These are phyloP conservation scores for Dictyostelium capitatum DNA, from an alignment of 78 protist genomes.

Conservation along the genomic window DNA sequence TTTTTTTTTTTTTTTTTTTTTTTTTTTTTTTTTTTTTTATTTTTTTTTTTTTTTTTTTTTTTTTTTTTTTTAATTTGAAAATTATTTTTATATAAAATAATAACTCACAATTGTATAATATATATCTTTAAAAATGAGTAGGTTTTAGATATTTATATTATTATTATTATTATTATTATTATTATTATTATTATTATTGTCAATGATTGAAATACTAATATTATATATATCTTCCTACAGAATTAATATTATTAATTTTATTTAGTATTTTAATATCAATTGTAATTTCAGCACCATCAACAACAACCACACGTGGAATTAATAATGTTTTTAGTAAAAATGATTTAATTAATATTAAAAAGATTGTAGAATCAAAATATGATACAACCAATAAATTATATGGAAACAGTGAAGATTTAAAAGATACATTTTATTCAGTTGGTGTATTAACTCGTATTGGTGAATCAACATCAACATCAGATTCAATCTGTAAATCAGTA, in stretches of 20 bases:
- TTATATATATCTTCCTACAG: too few relatives aligned
- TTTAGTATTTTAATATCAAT: constrained; percentile 14
- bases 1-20: too few relatives aligned
- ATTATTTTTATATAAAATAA: too few relatives aligned
- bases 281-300: constrained; percentile 16
- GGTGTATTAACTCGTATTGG: constrained; percentile 63
- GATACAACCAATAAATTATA: neutral
- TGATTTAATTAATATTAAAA: neutral
- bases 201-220: too few relatives aligned
- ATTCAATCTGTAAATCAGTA: neutral
- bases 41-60: too few relatives aligned
- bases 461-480: neutral
- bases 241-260: constrained; percentile 12
- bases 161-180: too few relatives aligned
- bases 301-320: neutral
- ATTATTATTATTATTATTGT: too few relatives aligned
- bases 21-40: too few relatives aligned
- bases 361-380: neutral
- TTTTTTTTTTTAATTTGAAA: too few relatives aligned
- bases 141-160: too few relatives aligned
- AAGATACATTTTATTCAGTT: constrained; percentile 57
- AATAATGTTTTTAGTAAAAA: constrained; percentile 4
- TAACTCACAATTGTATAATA: too few relatives aligned
- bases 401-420: neutral
- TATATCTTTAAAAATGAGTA: too few relatives aligned